Evolutionary conservation across 2,329 filamentous ascomycete genomes (phyloP), one percentile per base, ranked within the genome.

Genomic region (Dryadomyces quercus-mongolicae): DNA sequence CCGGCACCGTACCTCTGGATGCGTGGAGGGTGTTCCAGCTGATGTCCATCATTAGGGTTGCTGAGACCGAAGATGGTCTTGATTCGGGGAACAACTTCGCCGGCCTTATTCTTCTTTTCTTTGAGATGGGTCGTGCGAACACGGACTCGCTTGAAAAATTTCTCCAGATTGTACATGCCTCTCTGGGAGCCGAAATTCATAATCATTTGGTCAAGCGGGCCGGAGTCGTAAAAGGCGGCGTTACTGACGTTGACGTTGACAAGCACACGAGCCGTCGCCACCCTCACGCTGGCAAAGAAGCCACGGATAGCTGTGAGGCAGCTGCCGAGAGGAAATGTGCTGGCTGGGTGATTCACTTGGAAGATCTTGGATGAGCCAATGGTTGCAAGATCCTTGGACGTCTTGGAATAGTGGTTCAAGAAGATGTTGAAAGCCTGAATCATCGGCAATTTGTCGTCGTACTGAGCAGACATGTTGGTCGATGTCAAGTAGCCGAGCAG

Each of bases 401-500:
- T 58, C 58, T 66, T 68, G 46, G 64, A 54, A 40, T 65, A 62
- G 54, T 71, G 65, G 43, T 68, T 69, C 1, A 88, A 71, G 57
- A 77, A 88, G 65, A 85, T 86, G 63, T 91, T 80, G 58, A 90
- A 67, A 2, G 84, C 88, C 66, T 88, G 90, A 2, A 91, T 73
- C 21, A 90, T 61, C 8, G 62, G 59, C 18, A 61, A 54, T 57
- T 65, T 64, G 34, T 62, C 60, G 13, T 57, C 57, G 51, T 58
- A 65, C 10, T 34, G 44, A 10, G 51, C 54, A 1, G 58, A 55
- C 15, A 57, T 21, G 51, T 60, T 57, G 1, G 62, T 64, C 1
- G 65, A 65, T 1, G 60, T 59, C 16, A 69, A 57, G 43, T 65
- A 65, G 0, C 62, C 54, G 2, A 62, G 54, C 12, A 69, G 57